phyloP scores from a whole-genome alignment of 805 yeast species.

The Cyberlindnera meyerae region DNA sequence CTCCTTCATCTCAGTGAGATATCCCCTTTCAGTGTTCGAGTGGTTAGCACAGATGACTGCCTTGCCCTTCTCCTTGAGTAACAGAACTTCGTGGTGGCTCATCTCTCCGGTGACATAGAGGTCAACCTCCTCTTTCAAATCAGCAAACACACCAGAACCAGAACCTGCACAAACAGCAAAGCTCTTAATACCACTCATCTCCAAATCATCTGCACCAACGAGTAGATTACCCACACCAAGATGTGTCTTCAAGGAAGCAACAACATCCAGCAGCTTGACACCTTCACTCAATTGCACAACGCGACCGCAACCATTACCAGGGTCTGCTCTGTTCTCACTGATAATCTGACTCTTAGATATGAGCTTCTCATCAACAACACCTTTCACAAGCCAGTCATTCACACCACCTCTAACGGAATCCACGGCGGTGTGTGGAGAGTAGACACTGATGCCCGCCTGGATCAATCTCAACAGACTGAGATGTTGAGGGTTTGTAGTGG shows the following conservation, averaged over 20 bases:
- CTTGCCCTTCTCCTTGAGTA: slow-evolving; percentile 63
- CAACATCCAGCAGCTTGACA: slow-evolving; percentile 38
- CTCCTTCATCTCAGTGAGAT: slow-evolving; percentile 46
- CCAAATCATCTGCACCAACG: slow-evolving; percentile 41
- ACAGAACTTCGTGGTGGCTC: slow-evolving; percentile 87
- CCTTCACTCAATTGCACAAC: slow-evolving; percentile 45
- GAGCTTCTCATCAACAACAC: slow-evolving; percentile 36
- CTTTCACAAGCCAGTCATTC: slow-evolving; percentile 82
- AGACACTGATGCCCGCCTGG: slow-evolving; percentile 77
- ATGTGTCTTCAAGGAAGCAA: slow-evolving; percentile 46
- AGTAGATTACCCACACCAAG: slow-evolving; percentile 56
- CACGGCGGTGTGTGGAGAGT: slow-evolving; percentile 93
- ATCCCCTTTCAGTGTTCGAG: slow-evolving; percentile 90
- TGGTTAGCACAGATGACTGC: slow-evolving; percentile 80
- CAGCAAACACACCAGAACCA: slow-evolving; percentile 88
- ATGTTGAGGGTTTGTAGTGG: slow-evolving; percentile 71
- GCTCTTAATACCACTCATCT: slow-evolving; percentile 35
- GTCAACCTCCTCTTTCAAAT: slow-evolving; percentile 43
- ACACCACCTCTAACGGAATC: slow-evolving; percentile 94
- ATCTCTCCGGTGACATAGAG: slow-evolving; percentile 86
- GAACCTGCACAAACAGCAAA: slow-evolving; percentile 96
- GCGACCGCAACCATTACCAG: slow-evolving; percentile 80
- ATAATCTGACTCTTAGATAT: slow-evolving; percentile 33
- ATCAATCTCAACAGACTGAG: slow-evolving; percentile 65
- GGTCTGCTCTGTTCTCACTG: slow-evolving; percentile 35